Percentiles rank a stretch among this genome's conserved stretches.
Conservation (phyloP, 164 flowering plant species). For the Magnolia officinalis region DNA sequence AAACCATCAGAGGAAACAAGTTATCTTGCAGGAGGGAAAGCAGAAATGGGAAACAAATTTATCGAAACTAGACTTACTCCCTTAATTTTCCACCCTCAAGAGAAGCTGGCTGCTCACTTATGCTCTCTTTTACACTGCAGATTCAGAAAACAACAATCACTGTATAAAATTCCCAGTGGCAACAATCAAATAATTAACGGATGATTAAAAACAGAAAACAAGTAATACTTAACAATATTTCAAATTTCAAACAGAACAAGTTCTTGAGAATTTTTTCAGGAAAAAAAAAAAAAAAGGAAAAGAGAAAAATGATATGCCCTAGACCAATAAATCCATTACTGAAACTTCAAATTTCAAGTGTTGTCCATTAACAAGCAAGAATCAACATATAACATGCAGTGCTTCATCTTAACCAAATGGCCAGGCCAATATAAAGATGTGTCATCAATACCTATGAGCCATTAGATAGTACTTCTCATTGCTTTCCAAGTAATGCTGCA, state of each 20-base stretch:
- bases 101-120: conserved; percentile 70
- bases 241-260: not conserved
- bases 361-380: not conserved
- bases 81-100: conserved; percentile 89
- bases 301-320: not conserved
- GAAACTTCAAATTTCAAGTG: not conserved
- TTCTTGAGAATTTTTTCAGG: too few species aligned
- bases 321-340: not conserved
- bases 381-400: not conserved
- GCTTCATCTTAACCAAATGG: not conserved
- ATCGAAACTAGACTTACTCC: conserved; percentile 56
- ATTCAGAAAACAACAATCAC: conserved; percentile 3
- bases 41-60: not conserved
- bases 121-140: conserved; percentile 89
- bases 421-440: not conserved
- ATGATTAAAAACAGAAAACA: not conserved
- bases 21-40: not conserved
- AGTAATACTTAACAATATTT: not conserved
- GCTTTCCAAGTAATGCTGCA: conserved; percentile 98
- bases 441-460: conserved; percentile 80
- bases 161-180: not conserved
- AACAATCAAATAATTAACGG: not conserved
- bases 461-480: conserved; percentile 95
- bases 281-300: not conserved
- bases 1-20: not conserved